These are phyloP conservation scores for Paspalum vaginatum DNA, from an alignment of 176 grass and related monocot species.

Conservation along the genomic window DNA sequence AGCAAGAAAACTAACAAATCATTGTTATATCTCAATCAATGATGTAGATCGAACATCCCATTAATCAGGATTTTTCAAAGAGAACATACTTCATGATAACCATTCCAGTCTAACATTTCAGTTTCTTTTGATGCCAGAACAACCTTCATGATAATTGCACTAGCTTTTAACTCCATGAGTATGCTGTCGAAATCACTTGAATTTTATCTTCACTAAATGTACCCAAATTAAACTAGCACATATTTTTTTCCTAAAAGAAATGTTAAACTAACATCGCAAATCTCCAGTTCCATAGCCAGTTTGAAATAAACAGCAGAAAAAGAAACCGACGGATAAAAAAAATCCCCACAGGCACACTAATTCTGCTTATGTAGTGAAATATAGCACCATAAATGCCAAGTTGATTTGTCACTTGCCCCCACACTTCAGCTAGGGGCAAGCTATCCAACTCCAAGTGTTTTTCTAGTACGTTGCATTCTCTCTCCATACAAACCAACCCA, in stretches of 20 bases:
- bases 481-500: constrained; percentile 3
- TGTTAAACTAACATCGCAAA: not conserved
- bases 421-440: not conserved
- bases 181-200: not conserved
- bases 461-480: not conserved
- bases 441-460: not conserved
- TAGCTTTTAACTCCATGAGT: not conserved
- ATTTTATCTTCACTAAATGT: not conserved
- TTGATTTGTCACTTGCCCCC: not conserved
- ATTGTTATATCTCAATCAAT: not conserved
- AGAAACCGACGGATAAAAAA: not conserved
- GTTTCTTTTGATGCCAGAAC: not conserved
- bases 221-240: not conserved
- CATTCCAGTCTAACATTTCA: not conserved
- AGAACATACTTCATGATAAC: not conserved
- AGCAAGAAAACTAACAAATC: not conserved
- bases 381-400: not conserved
- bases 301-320: constrained; percentile 2
- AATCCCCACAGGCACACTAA: not conserved
- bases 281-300: not conserved
- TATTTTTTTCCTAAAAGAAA: no score
- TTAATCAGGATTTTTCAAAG: not conserved
- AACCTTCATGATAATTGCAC: not conserved
- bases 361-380: not conserved
- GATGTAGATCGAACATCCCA: not conserved